Percentiles rank a stretch among this genome's conserved stretches.
phyloP scores from a whole-genome alignment of 164 flowering plant species.

The Stephania cephalantha region DNA sequence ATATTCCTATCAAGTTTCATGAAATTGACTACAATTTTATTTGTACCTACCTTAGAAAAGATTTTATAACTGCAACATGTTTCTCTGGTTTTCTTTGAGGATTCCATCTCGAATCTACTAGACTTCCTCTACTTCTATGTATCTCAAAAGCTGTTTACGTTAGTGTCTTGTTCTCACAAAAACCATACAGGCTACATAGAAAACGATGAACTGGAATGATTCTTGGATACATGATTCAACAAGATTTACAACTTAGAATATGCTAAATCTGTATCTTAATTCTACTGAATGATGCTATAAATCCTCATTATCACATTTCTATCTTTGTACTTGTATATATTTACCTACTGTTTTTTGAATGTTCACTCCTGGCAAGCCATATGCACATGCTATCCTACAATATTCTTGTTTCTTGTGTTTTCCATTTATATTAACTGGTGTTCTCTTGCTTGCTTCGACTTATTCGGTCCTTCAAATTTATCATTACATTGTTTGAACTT shows the following conservation, averaged over 20 bases:
- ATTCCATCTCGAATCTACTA: not conserved
- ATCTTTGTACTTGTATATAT: not conserved
- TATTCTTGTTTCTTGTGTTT: not conserved
- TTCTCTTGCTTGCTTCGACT: not conserved
- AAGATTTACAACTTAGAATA: not conserved
- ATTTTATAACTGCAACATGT: not conserved
- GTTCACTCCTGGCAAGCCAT: not conserved
- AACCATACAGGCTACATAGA: not conserved
- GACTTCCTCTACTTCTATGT: not conserved
- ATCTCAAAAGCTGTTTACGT: not conserved
- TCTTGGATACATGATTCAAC: not conserved
- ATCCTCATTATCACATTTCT: not conserved
- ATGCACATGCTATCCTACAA: not conserved
- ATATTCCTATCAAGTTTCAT: not conserved
- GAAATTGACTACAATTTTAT: not conserved
- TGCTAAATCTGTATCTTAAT: not conserved
- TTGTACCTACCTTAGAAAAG: not conserved
- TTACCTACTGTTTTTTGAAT: not conserved
- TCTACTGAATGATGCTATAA: not conserved
- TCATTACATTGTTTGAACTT: constrained; percentile 6
- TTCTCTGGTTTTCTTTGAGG: not conserved
- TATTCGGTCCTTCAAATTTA: constrained; percentile 1
- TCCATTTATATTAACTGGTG: not conserved
- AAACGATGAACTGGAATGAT: not conserved
- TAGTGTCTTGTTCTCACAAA: not conserved